Base-by-base conservation (phyloP, 352 stramenopile species). In the Globisporangium middletonii region DNA sequence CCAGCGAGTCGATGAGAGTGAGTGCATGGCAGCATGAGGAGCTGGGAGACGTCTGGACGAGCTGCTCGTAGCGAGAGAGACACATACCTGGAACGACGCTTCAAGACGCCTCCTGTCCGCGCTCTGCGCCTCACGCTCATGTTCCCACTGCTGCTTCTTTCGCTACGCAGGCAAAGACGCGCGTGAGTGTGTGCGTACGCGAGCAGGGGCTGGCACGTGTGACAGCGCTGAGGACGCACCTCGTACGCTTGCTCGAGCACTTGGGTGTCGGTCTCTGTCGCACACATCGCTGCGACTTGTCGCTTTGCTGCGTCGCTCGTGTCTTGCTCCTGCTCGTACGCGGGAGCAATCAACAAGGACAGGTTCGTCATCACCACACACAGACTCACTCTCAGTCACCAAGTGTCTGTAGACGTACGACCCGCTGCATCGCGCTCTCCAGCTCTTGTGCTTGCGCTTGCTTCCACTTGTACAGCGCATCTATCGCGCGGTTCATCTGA, bases 401-500 rank as follows among this genome's bases (percentile, higher is more conserved):
- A 9, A n/a, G 13, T 42, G 18, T 19, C 12, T 15, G 41, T 3
- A 30, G 37, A 23, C 62, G 50, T 59, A 84, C 74, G 50, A 79
- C 55, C 55, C 70, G 49, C 15, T 44, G 37, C 13, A 77, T 57
- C 2, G 61, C 66, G 50, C 64, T 46, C 9, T 72, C 62, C 0
- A 60, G 76, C 38, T 58, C 43, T 3, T 65, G 46, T n/a, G 72
- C 33, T 13, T 78, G 72, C 1, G 45, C 6, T 5, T 71, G 42
- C 62, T 72, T 81, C 77, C 77, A 87, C 7, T 51, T 37, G 38
- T 57, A 53, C 9, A 87, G 52, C 8, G 70, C 55, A 9, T 71
- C 58, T 33, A 87, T 84, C 28, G 66, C 62, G 56, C 65, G 67
- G 38, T 45, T 72, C 70, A 87, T 84, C 77, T 84, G n/a, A 3